A percentile compares a stretch with the other conserved stretches of the same genome.
phyloP scores from a whole-genome alignment of 257 asterid species.

The Anisodus acutangulus region DNA sequence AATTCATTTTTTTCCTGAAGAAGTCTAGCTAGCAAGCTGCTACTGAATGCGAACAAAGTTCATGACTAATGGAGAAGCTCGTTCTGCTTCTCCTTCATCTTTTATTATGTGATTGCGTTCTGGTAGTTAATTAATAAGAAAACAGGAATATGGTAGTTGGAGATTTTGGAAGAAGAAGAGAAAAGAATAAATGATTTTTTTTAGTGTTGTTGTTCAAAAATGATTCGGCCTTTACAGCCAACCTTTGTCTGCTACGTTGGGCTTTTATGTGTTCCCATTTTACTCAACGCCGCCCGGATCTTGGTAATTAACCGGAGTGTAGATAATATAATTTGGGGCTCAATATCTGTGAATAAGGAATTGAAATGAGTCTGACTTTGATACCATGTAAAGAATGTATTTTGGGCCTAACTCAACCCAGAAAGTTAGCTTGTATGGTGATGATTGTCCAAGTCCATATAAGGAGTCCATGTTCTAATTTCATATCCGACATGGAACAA shows the following conservation, averaged over 20 bases:
- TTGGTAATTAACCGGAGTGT: too few relatives aligned
- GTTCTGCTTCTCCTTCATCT: slow-evolving; percentile 10
- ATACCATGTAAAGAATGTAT: not conserved
- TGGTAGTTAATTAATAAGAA: not conserved
- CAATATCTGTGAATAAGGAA: too few relatives aligned
- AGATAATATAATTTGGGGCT: too few relatives aligned
- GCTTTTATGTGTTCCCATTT: slow-evolving; percentile 4
- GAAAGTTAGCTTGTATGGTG: too few relatives aligned
- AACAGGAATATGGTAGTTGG: slow-evolving; percentile 1
- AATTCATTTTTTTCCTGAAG: slow-evolving; percentile 37
- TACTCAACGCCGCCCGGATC: too few relatives aligned
- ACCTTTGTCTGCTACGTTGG: not conserved
- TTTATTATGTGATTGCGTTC: not conserved
- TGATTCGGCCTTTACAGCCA: slow-evolving; percentile 18
- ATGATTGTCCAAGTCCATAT: too few relatives aligned
- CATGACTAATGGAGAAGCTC: not conserved
- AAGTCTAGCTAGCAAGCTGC: not conserved
- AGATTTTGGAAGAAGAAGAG: not conserved
- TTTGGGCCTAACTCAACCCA: not conserved
- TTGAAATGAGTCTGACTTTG: too few relatives aligned
- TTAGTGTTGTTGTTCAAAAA: not conserved
- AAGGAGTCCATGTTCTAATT: too few relatives aligned
- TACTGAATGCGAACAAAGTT: not conserved
- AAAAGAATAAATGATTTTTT: not conserved
- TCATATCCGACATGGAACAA: too few relatives aligned